Base-by-base conservation (phyloP, 2,329 filamentous ascomycete species). In the Verticillium nonalfalfae region DNA sequence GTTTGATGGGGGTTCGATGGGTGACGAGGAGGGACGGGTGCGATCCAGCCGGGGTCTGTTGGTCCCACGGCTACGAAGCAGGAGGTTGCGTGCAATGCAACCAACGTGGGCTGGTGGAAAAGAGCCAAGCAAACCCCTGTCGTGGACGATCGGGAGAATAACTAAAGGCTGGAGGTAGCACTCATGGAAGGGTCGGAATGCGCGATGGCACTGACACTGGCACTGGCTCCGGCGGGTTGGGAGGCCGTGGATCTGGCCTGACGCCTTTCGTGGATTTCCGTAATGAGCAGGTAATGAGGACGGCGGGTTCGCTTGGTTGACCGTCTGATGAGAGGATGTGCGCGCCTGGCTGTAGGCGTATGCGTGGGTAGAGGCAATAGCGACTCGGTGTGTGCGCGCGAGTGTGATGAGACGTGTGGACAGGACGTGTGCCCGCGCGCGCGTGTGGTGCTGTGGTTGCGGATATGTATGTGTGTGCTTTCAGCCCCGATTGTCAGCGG, bases 11-110 rank as follows among this genome's bases (percentile, higher is more conserved):
- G n/a, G 40, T 5, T 2, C 57, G 38, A 39, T 34, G 15, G 57
- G 50, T 26, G 57, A 58, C 40, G 57, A 58, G 57, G 57, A 40
- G 57, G 39, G 57, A 45, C 36, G 57, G 57, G 57, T 58, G 36
- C 56, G 56, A 58, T 58, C 57, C 38, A 39, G 57, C 57, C 57
- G 57, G 57, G 57, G 40, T 40, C 38, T 58, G 39, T 40, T 26
- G 57, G 40, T 50, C n/a, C 40, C 40, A 35, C 55, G 55, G 55
- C 34, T 50, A 50, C 40, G 40, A 50, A 50, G 40, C 40, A 50
- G 40, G 40, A 50, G 40, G 40, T 50, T 50, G 40, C 21, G 40
- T 5, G 40, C 40, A 50, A 50, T 50, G 40, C 40, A 18, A 18
- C 40, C 26, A 18, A 21, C 40, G 40, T 50, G 18, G 40, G 40